Base-by-base conservation (phyloP, 176 grass and related monocot species). In the Typha latifolia region DNA sequence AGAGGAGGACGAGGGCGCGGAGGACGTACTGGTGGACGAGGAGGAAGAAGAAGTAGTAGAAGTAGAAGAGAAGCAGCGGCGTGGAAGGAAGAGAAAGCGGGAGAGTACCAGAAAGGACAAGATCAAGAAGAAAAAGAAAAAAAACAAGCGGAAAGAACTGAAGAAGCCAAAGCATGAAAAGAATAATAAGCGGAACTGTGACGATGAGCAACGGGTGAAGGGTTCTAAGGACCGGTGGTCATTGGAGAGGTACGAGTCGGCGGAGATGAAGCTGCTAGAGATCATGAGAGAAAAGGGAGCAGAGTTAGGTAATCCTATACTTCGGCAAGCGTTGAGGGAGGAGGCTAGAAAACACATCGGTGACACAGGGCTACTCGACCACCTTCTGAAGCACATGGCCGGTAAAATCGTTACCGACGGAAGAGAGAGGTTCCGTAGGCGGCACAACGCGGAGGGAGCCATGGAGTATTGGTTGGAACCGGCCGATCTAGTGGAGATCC, bases 381-480 rank as follows among this genome's bases (percentile, higher is more conserved):
- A 97, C 78, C 85, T 89, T 24, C 85, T 97, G 8, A 82, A 77
- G 69, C 80, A 92, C 78, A 68, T 84, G 70, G 66, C 67, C 2
- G 78, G 82, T 34, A 84, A 84, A 49, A 78, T 84, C 0, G 71
- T 81, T 1, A 49, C 80, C 5, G 75, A 77, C 3, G 61, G 82
- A 11, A 49, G 13, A 24, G 75, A 96, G 16, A 61, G 88, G 14
- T 69, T 96, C 18, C 82, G 83, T 0, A 69, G 85, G 32, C 64
- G 77, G 24, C 79, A 91, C 69, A 89, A 82, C 72, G 19, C 81
- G 13, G 75, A 84, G 62, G 93, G 85, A 19, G 72, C 32, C 20
- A 77, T 86, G 32, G 93, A 84, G 75, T 97, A 91, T 63, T 91
- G 85, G 80, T 66, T 97, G 1, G 93, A 97, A 74, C 88, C 88